Conservation (phyloP, 2,329 filamentous ascomycete genomes). For the Cladosporium phlei region DNA sequence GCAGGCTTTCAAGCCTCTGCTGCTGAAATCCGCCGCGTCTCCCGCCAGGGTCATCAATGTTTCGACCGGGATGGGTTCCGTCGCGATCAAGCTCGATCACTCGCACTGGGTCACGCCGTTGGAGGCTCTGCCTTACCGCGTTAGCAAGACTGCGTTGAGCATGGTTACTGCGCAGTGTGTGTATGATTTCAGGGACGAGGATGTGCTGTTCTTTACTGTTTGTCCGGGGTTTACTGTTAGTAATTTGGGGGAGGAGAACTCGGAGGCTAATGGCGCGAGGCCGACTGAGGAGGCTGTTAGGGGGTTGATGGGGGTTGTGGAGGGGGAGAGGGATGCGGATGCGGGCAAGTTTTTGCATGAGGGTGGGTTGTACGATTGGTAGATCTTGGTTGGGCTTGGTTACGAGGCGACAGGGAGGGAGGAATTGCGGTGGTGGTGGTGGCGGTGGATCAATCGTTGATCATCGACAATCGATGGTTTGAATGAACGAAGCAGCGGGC, state of each 20-base stretch:
- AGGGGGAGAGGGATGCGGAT: constrained; percentile 8
- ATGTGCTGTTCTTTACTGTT: constrained; percentile 42
- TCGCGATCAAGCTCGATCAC: constrained; percentile 27
- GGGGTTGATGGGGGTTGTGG: constrained; percentile 2
- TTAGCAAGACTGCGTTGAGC: constrained; percentile 40
- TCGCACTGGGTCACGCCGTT: constrained; percentile 27
- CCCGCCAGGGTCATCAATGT: constrained; percentile 35
- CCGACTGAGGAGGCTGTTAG: constrained; percentile 5
- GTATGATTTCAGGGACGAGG: constrained; percentile 33
- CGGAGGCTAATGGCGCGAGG: constrained; percentile 4
- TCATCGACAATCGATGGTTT: too few relatives aligned
- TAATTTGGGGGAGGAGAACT: constrained; percentile 25
- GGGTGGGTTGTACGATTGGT: constrained; percentile 9
- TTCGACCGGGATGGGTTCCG: constrained; percentile 32
- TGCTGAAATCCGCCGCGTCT: constrained; percentile 34
- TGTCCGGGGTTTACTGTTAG: constrained; percentile 43
- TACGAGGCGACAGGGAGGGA: too few relatives aligned
- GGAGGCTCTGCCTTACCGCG: constrained; percentile 30
- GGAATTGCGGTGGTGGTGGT: too few relatives aligned
- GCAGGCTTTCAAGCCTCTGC: constrained; percentile 39
- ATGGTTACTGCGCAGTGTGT: constrained; percentile 45
- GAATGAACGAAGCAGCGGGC: too few relatives aligned
- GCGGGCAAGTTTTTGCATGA: constrained; percentile 1
- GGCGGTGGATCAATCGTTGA: too few relatives aligned
- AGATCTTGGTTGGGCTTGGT: too few relatives aligned